phyloP scores from a whole-genome alignment of 2,329 filamentous ascomycete genomes.

The Fusarium goolgardi region DNA sequence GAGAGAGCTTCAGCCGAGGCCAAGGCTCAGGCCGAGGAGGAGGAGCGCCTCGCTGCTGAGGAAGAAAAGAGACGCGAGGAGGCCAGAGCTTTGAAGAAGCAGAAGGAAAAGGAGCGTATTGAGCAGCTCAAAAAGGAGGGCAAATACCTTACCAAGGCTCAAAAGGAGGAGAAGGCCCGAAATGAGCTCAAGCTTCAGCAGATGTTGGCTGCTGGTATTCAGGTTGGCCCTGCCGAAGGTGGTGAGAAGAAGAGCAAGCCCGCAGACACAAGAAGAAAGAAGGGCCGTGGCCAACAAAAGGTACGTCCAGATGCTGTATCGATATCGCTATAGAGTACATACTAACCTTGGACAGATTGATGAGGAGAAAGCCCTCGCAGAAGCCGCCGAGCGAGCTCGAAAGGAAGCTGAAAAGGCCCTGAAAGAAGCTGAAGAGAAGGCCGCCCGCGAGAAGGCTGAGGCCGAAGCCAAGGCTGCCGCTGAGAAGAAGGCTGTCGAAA shows the following conservation, averaged over 20 bases:
- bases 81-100: constrained; percentile 81
- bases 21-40: constrained; percentile 72
- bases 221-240: constrained; percentile 71
- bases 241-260: constrained; percentile 81
- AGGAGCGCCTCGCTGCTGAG: constrained; percentile 73
- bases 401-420: constrained; percentile 74
- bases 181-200: constrained; percentile 85
- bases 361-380: constrained; percentile 81
- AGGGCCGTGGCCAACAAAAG: constrained; percentile 68
- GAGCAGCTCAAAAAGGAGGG: constrained; percentile 90
- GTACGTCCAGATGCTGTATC: constrained; percentile 48
- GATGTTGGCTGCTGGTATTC: constrained; percentile 82
- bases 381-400: constrained; percentile 78
- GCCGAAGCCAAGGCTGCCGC: constrained; percentile 66
- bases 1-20: constrained; percentile 70
- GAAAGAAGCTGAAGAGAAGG: constrained; percentile 71
- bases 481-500: constrained; percentile 65
- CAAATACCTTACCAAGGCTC: constrained; percentile 86
- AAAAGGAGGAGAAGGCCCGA: constrained; percentile 82
- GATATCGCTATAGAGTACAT: background rate
- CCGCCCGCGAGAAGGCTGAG: constrained; percentile 66
- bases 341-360: constrained; percentile 64
- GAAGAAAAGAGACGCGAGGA: constrained; percentile 78
- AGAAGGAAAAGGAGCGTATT: constrained; percentile 86
- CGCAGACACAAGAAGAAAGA: constrained; percentile 84